phyloP scores from a whole-genome alignment of 2,329 filamentous ascomycete species.

The Trichoderma afroharzianum region DNA sequence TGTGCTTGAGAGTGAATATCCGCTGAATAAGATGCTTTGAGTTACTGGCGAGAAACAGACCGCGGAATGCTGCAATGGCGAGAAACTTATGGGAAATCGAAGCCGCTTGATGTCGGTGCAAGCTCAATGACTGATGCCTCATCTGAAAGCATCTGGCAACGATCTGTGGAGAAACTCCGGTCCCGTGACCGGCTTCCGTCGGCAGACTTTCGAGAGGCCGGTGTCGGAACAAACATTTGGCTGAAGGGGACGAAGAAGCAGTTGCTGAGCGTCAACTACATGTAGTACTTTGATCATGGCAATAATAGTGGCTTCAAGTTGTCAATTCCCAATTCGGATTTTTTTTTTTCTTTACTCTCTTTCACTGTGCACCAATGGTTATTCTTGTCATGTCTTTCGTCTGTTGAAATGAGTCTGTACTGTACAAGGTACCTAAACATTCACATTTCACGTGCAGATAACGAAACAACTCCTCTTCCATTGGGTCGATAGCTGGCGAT shows the following conservation, averaged over 20 bases:
- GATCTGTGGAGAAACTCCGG: slow-evolving; percentile 2
- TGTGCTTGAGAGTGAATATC: background rate
- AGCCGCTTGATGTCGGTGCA: slow-evolving; percentile 3
- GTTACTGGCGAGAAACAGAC: background rate
- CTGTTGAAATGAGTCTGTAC: background rate
- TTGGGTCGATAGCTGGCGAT: background rate
- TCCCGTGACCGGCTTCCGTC: slow-evolving; percentile 16
- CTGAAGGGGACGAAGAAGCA: background rate
- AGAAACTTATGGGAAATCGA: background rate
- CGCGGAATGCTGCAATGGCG: background rate
- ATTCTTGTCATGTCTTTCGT: background rate
- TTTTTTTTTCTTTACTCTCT: too few species aligned
- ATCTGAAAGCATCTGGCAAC: background rate
- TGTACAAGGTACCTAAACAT: background rate
- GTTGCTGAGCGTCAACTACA: background rate
- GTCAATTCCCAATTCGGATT: background rate
- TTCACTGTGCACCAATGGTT: background rate
- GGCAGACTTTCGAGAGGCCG: slow-evolving; percentile 1
- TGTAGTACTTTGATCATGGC: background rate
- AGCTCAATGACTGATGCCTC: background rate
- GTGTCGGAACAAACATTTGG: background rate
- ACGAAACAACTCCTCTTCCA: background rate
- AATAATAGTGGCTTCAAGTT: background rate
- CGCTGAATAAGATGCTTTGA: background rate
- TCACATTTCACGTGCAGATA: background rate